A percentile compares a stretch with the other conserved stretches of the same genome.
Evolutionary conservation across 257 asterid species (phyloP).

Genomic region (Gynochthodes officinalis): DNA sequence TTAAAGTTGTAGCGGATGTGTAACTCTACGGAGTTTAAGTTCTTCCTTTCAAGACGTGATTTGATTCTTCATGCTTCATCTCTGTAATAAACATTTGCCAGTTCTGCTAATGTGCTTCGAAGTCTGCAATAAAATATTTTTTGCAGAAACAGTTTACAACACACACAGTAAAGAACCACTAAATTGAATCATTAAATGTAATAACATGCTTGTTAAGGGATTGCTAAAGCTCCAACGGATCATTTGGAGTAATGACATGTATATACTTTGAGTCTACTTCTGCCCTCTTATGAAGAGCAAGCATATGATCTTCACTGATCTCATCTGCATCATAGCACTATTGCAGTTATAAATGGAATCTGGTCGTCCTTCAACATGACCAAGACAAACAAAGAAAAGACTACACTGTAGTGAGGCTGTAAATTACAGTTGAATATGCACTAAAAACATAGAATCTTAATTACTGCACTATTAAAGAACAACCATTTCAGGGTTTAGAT

Average conservation of each 20-base stretch:
- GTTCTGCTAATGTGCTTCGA: slow-evolving; percentile 57
- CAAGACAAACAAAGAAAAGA: not conserved
- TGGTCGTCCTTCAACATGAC: not conserved
- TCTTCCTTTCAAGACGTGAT: slow-evolving; percentile 76
- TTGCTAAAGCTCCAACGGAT: slow-evolving; percentile 58
- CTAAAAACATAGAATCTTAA: not conserved
- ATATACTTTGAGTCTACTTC: slow-evolving; percentile 79
- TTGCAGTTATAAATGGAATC: slow-evolving; percentile 1
- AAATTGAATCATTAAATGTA: slow-evolving; percentile 12
- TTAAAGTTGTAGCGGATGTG: slow-evolving; percentile 87
- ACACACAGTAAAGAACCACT: slow-evolving; percentile 11
- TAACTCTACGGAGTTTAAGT: slow-evolving; percentile 60
- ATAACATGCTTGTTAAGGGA: slow-evolving; percentile 75
- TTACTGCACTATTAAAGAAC: not conserved
- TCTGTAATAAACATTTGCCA: slow-evolving; percentile 68
- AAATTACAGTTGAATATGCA: not conserved
- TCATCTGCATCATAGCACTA: too few relatives aligned
- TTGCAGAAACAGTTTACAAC: slow-evolving; percentile 6
- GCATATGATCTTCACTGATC: slow-evolving; percentile 87
- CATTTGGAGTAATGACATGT: slow-evolving; percentile 55
- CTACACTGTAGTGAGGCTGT: not conserved
- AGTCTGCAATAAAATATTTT: slow-evolving; percentile 56
- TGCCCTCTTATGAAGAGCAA: slow-evolving; percentile 87
- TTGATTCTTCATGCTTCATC: slow-evolving; percentile 87
- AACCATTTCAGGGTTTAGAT: not conserved